Percentiles rank a stretch among this genome's conserved stretches.
These are phyloP conservation scores for Dendrothele bispora DNA, from an alignment of 768 basidiomycete genomes.

Conservation along the genomic window DNA sequence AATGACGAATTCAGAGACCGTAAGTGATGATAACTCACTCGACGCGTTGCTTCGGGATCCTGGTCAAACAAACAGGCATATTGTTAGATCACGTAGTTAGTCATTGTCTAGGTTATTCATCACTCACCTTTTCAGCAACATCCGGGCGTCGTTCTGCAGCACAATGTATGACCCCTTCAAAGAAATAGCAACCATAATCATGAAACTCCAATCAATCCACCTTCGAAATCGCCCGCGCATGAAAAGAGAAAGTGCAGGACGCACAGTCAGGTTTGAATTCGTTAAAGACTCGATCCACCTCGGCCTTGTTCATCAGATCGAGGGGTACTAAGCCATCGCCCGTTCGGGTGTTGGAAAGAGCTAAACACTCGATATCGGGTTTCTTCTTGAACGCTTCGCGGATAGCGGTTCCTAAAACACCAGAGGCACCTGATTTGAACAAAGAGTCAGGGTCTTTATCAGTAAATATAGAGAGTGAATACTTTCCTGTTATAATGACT, in stretches of 20 bases:
- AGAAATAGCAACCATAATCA: neutral
- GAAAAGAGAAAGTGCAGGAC: constrained; percentile 23
- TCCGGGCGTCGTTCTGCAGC: constrained; percentile 94
- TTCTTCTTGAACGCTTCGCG: constrained; percentile 57
- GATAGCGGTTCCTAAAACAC: constrained; percentile 84
- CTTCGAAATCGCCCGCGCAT: constrained; percentile 1
- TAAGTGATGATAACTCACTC: constrained; percentile 45
- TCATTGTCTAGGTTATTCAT: neutral
- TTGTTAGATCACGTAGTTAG: neutral
- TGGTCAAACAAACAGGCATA: constrained; percentile 21
- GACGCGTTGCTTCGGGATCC: constrained; percentile 68
- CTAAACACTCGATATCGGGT: constrained; percentile 46
- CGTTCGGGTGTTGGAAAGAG: constrained; percentile 72
- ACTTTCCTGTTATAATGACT: constrained; percentile 58
- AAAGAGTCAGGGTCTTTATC: constrained; percentile 3
- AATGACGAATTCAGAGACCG: too few relatives aligned
- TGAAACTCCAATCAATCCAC: neutral
- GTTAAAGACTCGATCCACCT: constrained; percentile 54
- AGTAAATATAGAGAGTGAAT: neutral
- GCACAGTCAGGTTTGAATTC: constrained; percentile 70
- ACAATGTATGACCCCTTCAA: constrained; percentile 85
- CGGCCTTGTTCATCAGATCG: constrained; percentile 62
- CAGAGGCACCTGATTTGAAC: constrained; percentile 73
- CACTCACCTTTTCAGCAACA: constrained; percentile 83
- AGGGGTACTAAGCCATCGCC: constrained; percentile 51